These are phyloP conservation scores for Zelonia costaricensis DNA, from an alignment of 208 protist genomes.

Conservation along the genomic window DNA sequence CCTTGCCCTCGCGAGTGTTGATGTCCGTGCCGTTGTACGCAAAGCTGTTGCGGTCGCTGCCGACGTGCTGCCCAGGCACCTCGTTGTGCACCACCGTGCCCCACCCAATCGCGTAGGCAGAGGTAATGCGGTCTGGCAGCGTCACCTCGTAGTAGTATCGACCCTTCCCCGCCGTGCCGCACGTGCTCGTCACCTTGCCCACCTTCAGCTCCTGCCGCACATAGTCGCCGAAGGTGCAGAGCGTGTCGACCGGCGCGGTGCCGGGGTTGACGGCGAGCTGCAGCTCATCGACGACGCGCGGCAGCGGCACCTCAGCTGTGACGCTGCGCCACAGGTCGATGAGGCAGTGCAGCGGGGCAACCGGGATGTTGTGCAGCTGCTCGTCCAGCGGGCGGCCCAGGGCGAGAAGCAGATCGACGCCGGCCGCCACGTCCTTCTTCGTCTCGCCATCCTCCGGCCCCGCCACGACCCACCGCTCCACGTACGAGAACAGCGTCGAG, in stretches of 20 bases:
- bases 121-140: conserved; percentile 68
- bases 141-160: conserved; percentile 89
- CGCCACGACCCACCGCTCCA: conserved; percentile 53
- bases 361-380: conserved; percentile 59
- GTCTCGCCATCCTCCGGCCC: conserved; percentile 35
- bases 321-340: conserved; percentile 75
- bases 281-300: conserved; percentile 65
- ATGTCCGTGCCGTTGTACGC: conserved; percentile 83
- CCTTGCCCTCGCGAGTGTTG: conserved; percentile 55
- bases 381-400: conserved; percentile 35
- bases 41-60: conserved; percentile 86
- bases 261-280: conserved; percentile 18
- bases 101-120: conserved; percentile 87
- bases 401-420: conserved; percentile 78
- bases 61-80: conserved; percentile 85
- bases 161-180: conserved; percentile 29
- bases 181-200: conserved; percentile 84
- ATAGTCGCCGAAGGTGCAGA: conserved; percentile 86
- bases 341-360: conserved; percentile 76
- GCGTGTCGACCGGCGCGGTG: conserved; percentile 33
- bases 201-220: conserved; percentile 71
- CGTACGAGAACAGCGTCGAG: conserved; percentile 64
- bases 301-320: conserved; percentile 46
- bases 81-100: conserved; percentile 78
- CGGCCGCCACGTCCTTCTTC: conserved; percentile 73